phyloP scores from a whole-genome alignment of 441 rosid species.

The Adansonia rubrostipa region DNA sequence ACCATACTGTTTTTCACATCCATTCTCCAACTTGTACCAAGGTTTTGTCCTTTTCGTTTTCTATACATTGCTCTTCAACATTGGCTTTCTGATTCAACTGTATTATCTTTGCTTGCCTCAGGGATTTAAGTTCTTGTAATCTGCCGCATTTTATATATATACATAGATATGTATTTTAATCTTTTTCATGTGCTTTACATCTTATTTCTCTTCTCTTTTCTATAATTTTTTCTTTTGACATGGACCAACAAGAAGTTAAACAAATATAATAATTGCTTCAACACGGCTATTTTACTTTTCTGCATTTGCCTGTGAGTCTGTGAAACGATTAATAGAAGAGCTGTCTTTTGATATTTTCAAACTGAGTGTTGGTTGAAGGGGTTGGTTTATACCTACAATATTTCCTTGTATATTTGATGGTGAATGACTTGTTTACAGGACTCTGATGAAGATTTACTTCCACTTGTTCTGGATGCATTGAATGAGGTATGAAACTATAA shows the following conservation, averaged over 20 bases:
- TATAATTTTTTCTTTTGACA: not conserved
- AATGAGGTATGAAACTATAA: slow-evolving; percentile 71
- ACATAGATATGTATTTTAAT: not conserved
- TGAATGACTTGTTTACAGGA: slow-evolving; percentile 59
- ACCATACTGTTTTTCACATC: slow-evolving; percentile 98
- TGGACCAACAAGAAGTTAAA: not conserved
- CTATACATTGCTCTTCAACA: slow-evolving; percentile 25
- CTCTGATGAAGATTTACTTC: slow-evolving; percentile 80
- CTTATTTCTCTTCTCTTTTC: slow-evolving; percentile 8
- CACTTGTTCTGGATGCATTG: slow-evolving; percentile 88
- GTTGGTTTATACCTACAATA: not conserved
- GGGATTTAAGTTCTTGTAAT: slow-evolving; percentile 20
- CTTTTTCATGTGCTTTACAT: slow-evolving; percentile 17
- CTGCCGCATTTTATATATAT: slow-evolving; percentile 10
- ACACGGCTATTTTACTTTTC: slow-evolving; percentile 18
- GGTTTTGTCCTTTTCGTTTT: slow-evolving; percentile 49
- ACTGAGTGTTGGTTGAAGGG: slow-evolving; percentile 13
- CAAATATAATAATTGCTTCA: slow-evolving; percentile 15
- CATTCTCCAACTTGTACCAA: slow-evolving; percentile 91
- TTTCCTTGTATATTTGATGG: slow-evolving; percentile 34
- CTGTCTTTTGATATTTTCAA: not conserved
- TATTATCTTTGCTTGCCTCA: slow-evolving; percentile 22
- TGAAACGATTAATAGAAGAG: slow-evolving; percentile 16
- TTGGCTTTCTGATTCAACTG: slow-evolving; percentile 3
- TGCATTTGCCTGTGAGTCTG: slow-evolving; percentile 26